These are phyloP conservation scores for Lasiodiplodia sp. DNA, from an alignment of 2,329 filamentous ascomycete genomes.

Conservation along the genomic window DNA sequence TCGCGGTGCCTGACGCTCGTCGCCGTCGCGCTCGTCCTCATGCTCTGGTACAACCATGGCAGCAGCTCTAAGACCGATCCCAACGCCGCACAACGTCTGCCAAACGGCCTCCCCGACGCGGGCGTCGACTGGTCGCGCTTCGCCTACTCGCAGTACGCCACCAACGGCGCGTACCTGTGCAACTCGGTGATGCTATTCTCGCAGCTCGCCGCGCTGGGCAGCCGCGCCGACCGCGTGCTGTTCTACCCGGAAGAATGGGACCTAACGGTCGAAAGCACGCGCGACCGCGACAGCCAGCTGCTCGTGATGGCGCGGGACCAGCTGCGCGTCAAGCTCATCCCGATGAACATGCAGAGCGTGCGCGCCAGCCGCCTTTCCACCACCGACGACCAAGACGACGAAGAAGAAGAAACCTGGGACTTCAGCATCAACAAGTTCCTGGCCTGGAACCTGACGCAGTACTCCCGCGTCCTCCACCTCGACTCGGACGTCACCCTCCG, in stretches of 20 bases:
- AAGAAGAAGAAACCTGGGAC: slow-evolving; percentile 60
- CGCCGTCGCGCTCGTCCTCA: slow-evolving; percentile 34
- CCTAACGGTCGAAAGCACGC: slow-evolving; percentile 37
- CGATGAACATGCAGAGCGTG: slow-evolving; percentile 52
- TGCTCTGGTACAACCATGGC: slow-evolving; percentile 22
- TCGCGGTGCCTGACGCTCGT: slow-evolving; percentile 38
- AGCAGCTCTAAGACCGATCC: too few species aligned
- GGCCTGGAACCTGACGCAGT: slow-evolving; percentile 72
- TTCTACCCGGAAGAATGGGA: slow-evolving; percentile 54
- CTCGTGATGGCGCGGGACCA: slow-evolving; percentile 56
- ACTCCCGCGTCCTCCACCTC: slow-evolving; percentile 63
- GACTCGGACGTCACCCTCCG: slow-evolving; percentile 72
- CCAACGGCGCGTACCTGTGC: slow-evolving; percentile 51
- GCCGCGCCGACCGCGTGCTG: slow-evolving; percentile 55
- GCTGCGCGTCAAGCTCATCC: slow-evolving; percentile 59
- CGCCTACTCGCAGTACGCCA: slow-evolving; percentile 54
- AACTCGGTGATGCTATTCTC: slow-evolving; percentile 55
- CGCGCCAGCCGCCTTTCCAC: slow-evolving; percentile 34
- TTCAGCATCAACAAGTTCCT: slow-evolving; percentile 72
- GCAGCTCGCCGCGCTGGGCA: slow-evolving; percentile 50
- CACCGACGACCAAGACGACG: neutral
- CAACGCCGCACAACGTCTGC: neutral
- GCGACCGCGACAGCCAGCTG: slow-evolving; percentile 54
- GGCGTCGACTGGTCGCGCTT: slow-evolving; percentile 48
- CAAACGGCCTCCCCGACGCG: slow-evolving; percentile 4